Percentiles rank a stretch among this genome's conserved stretches.
Conservation (phyloP, 768 basidiomycete species). For the Podaxis sp. region DNA sequence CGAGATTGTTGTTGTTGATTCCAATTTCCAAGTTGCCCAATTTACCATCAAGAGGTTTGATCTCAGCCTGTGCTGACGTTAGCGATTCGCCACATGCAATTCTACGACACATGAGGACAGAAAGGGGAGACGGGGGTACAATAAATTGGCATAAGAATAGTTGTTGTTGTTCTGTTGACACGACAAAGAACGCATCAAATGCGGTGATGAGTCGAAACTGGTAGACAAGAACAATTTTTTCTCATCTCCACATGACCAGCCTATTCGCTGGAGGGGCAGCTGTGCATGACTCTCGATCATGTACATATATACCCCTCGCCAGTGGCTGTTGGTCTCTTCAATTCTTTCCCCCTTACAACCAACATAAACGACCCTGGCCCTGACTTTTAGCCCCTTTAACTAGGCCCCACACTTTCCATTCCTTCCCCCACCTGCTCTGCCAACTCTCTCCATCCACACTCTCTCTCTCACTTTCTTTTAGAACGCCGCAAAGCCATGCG, state of each 20-base stretch:
- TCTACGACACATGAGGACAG: too few relatives aligned
- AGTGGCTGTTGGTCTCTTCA: background rate
- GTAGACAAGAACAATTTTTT: background rate
- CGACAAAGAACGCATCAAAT: too few relatives aligned
- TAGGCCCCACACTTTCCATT: background rate
- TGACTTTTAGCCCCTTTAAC: background rate
- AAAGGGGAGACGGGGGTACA: too few relatives aligned
- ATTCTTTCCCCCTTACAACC: background rate
- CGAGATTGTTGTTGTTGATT: background rate
- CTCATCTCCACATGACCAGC: background rate
- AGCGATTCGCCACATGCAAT: too few relatives aligned
- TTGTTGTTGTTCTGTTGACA: too few relatives aligned
- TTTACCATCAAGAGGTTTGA: background rate
- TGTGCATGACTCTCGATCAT: background rate
- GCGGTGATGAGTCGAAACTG: too few relatives aligned
- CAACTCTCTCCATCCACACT: background rate
- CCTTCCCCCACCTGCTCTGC: background rate
- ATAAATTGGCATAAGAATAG: too few relatives aligned
- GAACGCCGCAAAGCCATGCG: slow-evolving; percentile 1
- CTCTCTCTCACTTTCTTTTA: background rate
- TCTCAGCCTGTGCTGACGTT: background rate
- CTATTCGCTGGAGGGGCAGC: background rate
- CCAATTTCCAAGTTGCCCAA: background rate
- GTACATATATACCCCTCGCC: background rate
- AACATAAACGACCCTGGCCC: background rate